Conservation (phyloP, 1,139 yeast species). For the Citeromyces hawaiiensis region DNA sequence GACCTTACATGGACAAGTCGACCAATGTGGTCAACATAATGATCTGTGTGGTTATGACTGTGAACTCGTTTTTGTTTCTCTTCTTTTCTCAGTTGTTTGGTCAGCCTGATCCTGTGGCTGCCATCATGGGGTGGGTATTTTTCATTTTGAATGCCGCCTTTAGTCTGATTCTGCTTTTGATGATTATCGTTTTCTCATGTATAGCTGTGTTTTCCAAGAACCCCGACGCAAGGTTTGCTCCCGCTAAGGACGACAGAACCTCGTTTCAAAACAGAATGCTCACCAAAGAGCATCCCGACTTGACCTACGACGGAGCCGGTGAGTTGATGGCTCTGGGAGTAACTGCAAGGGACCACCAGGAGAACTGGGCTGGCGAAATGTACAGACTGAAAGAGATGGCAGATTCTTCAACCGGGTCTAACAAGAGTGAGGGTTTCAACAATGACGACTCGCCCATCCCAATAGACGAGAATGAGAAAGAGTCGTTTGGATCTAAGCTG, state of each 20-base stretch:
- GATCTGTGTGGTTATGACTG: slow-evolving; percentile 48
- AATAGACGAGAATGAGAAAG: slow-evolving; percentile 4
- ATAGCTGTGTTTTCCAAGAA: slow-evolving; percentile 54
- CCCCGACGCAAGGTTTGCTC: slow-evolving; percentile 75
- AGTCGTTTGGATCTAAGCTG: slow-evolving; percentile 19
- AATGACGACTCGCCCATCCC: slow-evolving; percentile 6
- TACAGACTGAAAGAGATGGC: slow-evolving; percentile 29
- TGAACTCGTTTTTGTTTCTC: slow-evolving; percentile 61
- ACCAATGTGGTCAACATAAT: slow-evolving; percentile 56
- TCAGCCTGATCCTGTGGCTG: slow-evolving; percentile 51
- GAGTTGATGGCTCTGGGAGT: slow-evolving; percentile 55
- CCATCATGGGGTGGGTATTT: slow-evolving; percentile 74
- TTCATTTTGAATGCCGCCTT: slow-evolving; percentile 71
- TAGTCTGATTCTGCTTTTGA: slow-evolving; percentile 45
- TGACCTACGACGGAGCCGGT: slow-evolving; percentile 24
- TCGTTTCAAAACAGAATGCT: slow-evolving; percentile 43
- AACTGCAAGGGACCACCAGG: slow-evolving; percentile 61
- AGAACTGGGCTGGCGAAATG: slow-evolving; percentile 59
- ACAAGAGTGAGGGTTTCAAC: not conserved
- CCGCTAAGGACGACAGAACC: slow-evolving; percentile 74
- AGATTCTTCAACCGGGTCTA: slow-evolving; percentile 7
- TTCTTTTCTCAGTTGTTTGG: slow-evolving; percentile 65
- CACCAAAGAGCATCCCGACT: slow-evolving; percentile 27
- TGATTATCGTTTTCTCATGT: slow-evolving; percentile 44
- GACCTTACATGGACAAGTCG: slow-evolving; percentile 61